Evolutionary conservation across 1,139 yeast species (phyloP).

Genomic region (Protomyces gravidus): DNA sequence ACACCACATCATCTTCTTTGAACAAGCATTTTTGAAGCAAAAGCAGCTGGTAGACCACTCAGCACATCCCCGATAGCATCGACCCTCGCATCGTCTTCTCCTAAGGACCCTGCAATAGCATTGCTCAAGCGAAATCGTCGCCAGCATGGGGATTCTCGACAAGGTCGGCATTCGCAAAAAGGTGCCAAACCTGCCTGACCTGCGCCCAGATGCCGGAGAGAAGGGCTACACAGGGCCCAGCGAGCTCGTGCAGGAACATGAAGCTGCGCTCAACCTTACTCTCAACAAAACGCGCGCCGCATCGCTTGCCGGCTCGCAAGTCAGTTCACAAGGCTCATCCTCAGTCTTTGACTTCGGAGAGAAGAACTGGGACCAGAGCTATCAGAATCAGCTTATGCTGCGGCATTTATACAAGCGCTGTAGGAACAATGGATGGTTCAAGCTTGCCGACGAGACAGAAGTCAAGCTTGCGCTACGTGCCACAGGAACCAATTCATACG

Average conservation of each 20-base stretch:
- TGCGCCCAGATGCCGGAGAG: not conserved
- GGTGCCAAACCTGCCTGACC: constrained; percentile 12
- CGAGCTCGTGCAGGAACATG: constrained; percentile 18
- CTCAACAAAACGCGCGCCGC: constrained; percentile 4
- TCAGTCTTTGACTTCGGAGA: constrained; percentile 23
- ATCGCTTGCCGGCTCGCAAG: not conserved
- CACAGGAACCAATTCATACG: constrained; percentile 14
- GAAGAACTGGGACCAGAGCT: constrained; percentile 22
- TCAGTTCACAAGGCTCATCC: constrained; percentile 4
- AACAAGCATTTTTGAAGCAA: no score
- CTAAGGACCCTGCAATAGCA: no score
- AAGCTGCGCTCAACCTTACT: constrained; percentile 17
- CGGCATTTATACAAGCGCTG: constrained; percentile 31
- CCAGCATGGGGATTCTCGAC: constrained; percentile 18
- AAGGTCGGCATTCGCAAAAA: constrained; percentile 20
- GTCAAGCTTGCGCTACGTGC: constrained; percentile 31
- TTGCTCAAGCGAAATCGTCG: no score
- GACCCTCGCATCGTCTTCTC: no score
- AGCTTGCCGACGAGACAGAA: constrained; percentile 26
- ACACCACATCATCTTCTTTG: no score
- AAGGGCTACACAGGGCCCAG: constrained; percentile 14
- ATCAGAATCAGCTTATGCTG: constrained; percentile 33
- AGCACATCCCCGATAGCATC: no score
- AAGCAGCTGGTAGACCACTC: no score
- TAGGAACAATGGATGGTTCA: constrained; percentile 32